Evolutionary conservation across 1,139 yeast genomes (phyloP).

Genomic region (Diutina sp.): DNA sequence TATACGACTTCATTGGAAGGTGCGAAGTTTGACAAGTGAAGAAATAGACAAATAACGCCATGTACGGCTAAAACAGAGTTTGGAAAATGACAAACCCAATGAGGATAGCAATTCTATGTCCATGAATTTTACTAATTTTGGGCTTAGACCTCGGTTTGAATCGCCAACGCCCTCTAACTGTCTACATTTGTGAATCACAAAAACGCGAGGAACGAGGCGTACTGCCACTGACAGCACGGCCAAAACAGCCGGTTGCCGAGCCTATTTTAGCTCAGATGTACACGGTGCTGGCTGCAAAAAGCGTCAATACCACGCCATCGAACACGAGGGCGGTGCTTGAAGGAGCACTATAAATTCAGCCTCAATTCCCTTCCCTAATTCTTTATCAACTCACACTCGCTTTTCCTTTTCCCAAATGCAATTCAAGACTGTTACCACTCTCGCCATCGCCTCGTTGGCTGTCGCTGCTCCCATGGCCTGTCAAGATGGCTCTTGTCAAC

Average conservation of each 20-base stretch:
- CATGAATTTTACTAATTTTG: not conserved
- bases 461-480: not conserved
- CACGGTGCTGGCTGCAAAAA: not conserved
- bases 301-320: not conserved
- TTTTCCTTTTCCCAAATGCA: not conserved
- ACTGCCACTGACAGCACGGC: not conserved
- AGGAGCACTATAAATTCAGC: not conserved
- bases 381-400: not conserved
- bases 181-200: not conserved
- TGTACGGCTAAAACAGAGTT: too few species aligned
- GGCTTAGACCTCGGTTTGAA: not conserved
- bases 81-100: too few species aligned
- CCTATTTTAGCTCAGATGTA: not conserved
- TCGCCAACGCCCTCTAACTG: not conserved
- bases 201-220: not conserved
- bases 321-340: not conserved
- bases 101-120: too few species aligned
- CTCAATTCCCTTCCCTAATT: not conserved
- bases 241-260: not conserved
- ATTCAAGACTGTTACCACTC: slow-evolving; percentile 1
- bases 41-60: too few species aligned
- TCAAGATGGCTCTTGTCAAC: not conserved
- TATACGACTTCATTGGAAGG: too few species aligned
- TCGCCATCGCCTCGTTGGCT: slow-evolving; percentile 1
- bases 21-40: too few species aligned